Evolutionary conservation across 805 yeast species (phyloP).

Genomic region (Candida anglica): DNA sequence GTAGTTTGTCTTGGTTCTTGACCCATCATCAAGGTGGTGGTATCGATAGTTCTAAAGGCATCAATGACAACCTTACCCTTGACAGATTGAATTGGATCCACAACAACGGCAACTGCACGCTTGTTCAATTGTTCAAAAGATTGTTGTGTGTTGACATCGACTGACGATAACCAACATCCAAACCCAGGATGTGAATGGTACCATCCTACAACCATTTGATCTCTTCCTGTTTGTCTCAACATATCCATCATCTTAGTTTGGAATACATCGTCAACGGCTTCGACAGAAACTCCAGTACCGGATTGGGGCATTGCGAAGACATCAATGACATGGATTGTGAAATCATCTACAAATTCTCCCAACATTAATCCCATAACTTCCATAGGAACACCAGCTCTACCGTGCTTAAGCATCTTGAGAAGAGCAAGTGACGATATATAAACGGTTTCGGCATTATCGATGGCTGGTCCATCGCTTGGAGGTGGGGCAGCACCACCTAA

Average conservation of each 20-base stretch:
- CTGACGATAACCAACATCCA: slow-evolving; percentile 99
- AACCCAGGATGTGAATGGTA: slow-evolving; percentile 99
- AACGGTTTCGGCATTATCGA: slow-evolving; percentile 94
- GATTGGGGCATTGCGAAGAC: slow-evolving; percentile 99
- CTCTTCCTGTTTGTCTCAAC: slow-evolving; percentile 98
- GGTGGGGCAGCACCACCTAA: slow-evolving; percentile 42
- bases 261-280: slow-evolving; percentile 98
- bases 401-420: slow-evolving; percentile 95
- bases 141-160: slow-evolving; percentile 96
- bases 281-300: slow-evolving; percentile 97
- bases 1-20: slow-evolving; percentile 98
- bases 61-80: slow-evolving; percentile 98
- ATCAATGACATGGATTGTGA: slow-evolving; percentile 94
- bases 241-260: slow-evolving; percentile 99
- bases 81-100: slow-evolving; percentile 97
- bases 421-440: slow-evolving; percentile 93
- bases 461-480: slow-evolving; percentile 67
- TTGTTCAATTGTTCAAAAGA: slow-evolving; percentile 94
- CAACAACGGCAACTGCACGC: slow-evolving; percentile 96
- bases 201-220: slow-evolving; percentile 99
- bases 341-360: slow-evolving; percentile 97
- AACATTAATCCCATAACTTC: slow-evolving; percentile 95
- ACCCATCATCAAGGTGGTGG: slow-evolving; percentile 86
- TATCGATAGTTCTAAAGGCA: slow-evolving; percentile 91
- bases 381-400: slow-evolving; percentile 84